Conservation (phyloP, 805 yeast species). For the Yamadazyma takamatsuzukensis region DNA sequence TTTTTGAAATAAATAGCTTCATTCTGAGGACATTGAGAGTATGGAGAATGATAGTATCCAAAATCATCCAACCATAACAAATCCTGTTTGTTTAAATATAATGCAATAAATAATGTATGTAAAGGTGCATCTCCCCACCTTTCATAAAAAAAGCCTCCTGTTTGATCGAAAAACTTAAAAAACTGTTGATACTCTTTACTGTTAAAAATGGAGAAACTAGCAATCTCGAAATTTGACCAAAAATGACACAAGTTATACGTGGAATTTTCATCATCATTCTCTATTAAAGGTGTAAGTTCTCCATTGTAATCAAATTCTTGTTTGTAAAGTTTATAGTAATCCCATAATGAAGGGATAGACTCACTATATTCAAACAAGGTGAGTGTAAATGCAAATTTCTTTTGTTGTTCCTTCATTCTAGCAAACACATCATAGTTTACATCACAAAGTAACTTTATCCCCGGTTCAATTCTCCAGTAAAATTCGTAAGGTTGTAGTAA, state of each 20-base stretch:
- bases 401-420: conserved; percentile 50
- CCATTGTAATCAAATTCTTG: conserved; percentile 14
- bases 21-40: conserved; percentile 54
- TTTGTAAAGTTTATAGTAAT: conserved; percentile 42
- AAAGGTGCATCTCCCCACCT: conserved; percentile 95
- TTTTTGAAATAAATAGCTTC: conserved; percentile 19
- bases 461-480: conserved; percentile 79
- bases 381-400: conserved; percentile 64
- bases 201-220: conserved; percentile 67
- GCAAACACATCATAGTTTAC: conserved; percentile 60
- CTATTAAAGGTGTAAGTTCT: conserved; percentile 19
- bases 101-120: conserved; percentile 73
- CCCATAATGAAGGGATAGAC: conserved; percentile 66
- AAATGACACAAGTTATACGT: conserved; percentile 73
- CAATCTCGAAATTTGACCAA: conserved; percentile 80
- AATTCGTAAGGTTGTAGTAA: conserved; percentile 57
- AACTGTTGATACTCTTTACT: conserved; percentile 52
- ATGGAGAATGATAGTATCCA: conserved; percentile 74
- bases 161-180: conserved; percentile 57
- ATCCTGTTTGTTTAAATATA: conserved; percentile 54
- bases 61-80: conserved; percentile 71
- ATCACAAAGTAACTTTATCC: conserved; percentile 58
- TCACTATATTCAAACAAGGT: conserved; percentile 58
- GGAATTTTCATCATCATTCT: conserved; percentile 30
- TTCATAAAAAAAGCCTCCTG: conserved; percentile 82